Evolutionary conservation across 2,329 filamentous ascomycete species (phyloP).

Genomic region (Remersonia thermophila): DNA sequence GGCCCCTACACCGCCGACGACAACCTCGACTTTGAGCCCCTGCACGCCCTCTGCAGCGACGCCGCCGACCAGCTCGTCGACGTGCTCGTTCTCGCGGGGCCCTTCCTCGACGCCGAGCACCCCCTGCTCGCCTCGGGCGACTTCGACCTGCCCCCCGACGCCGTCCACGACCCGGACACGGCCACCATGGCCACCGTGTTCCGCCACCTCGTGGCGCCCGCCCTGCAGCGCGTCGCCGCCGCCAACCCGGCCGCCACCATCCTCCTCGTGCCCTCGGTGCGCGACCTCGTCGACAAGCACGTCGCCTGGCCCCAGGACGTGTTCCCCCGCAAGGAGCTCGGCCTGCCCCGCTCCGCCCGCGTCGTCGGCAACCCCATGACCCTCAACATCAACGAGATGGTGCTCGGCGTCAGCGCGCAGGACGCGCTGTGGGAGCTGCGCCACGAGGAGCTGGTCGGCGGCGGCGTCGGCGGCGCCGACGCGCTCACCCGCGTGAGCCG

Average conservation of each 20-base stretch:
- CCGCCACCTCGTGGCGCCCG: conserved; percentile 62
- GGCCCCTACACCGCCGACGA: conserved; percentile 90
- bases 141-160: conserved; percentile 60
- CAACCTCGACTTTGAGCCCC: conserved; percentile 79
- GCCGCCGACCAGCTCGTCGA: conserved; percentile 67
- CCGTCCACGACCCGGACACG: conserved; percentile 58
- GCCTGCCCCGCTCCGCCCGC: conserved; percentile 62
- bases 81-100: conserved; percentile 66
- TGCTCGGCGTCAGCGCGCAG: conserved; percentile 70
- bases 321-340: conserved; percentile 58
- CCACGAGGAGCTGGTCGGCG: conserved; percentile 56
- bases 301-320: conserved; percentile 66
- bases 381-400: conserved; percentile 73
- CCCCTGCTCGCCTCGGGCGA: conserved; percentile 72
- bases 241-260: conserved; percentile 69
- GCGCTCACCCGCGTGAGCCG: conserved; percentile 59
- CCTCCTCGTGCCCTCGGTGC: conserved; percentile 69
- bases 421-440: conserved; percentile 75
- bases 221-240: conserved; percentile 56
- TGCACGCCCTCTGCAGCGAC: conserved; percentile 68
- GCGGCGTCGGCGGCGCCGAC: conserved; percentile 42
- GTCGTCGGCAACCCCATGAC: conserved; percentile 87
- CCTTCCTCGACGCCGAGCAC: conserved; percentile 86
- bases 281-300: conserved; percentile 70
- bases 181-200: conserved; percentile 76